phyloP scores from a whole-genome alignment of 306 rosid genomes.

The Trifolium repens region DNA sequence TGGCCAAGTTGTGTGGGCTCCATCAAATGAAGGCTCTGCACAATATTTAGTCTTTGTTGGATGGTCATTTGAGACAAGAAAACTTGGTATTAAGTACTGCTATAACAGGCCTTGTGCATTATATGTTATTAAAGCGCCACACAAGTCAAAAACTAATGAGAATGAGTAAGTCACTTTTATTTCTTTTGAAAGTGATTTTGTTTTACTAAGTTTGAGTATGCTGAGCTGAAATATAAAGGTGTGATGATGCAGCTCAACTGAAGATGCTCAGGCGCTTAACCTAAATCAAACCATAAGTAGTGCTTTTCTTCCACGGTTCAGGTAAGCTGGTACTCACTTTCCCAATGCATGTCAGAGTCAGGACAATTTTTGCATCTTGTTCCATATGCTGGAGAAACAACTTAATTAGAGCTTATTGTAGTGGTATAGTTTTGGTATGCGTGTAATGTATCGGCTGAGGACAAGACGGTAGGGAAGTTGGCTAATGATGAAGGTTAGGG shows the following conservation, averaged over 20 bases:
- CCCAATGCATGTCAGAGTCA: neutral
- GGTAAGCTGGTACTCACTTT: constrained; percentile 54
- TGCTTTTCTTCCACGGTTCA: constrained; percentile 87
- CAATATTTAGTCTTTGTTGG: constrained; percentile 88
- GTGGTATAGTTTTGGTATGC: constrained; percentile 26
- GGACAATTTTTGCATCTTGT: neutral
- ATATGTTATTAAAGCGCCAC: constrained; percentile 69
- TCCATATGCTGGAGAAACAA: constrained; percentile 30
- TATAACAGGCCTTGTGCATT: constrained; percentile 86
- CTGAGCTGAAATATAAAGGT: constrained; percentile 33
- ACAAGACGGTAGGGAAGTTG: constrained; percentile 21
- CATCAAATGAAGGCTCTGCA: constrained; percentile 53
- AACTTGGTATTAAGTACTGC: constrained; percentile 92
- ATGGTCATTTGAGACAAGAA: constrained; percentile 80
- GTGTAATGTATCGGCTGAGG: constrained; percentile 17
- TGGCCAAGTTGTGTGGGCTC: constrained; percentile 98
- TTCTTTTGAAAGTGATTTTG: constrained; percentile 23
- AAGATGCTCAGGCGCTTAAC: constrained; percentile 54
- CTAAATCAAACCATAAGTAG: constrained; percentile 78
- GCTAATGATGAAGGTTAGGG: constrained; percentile 8
- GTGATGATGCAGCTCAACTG: constrained; percentile 64
- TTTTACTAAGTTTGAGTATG: constrained; percentile 35
- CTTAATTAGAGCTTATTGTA: constrained; percentile 14
- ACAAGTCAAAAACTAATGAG: constrained; percentile 55
- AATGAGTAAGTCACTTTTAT: constrained; percentile 62